A percentile compares a stretch with the other conserved stretches of the same genome.
Conservation (phyloP, 495 filamentous ascomycete species). For the Penicillium paradoxum region DNA sequence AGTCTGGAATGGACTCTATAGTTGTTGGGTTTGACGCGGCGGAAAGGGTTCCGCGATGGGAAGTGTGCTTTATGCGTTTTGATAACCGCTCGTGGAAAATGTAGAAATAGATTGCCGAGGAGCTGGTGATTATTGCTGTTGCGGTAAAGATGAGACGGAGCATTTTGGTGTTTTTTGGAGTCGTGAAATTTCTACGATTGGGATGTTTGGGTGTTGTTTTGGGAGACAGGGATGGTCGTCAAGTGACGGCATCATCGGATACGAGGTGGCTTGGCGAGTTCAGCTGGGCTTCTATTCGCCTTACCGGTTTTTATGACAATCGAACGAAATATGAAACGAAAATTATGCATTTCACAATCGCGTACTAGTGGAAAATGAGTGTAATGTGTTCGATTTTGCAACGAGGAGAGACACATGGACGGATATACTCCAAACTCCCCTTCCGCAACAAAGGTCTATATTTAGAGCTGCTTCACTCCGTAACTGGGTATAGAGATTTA, state of each 20-base stretch:
- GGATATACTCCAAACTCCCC: too few species aligned
- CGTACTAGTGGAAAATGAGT: too few species aligned
- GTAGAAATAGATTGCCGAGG: conserved; percentile 22
- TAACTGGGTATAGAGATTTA: too few species aligned
- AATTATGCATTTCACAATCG: too few species aligned
- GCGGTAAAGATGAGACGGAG: conserved; percentile 13
- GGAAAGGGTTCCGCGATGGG: conserved; percentile 15
- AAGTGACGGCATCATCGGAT: conserved; percentile 15
- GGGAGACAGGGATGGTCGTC: not conserved
- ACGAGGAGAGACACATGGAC: too few species aligned
- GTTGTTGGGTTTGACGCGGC: conserved; percentile 1
- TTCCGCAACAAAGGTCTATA: too few species aligned
- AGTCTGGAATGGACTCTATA: conserved; percentile 23
- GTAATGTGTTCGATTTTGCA: too few species aligned
- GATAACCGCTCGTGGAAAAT: conserved; percentile 21
- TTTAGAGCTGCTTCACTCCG: too few species aligned
- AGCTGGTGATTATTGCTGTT: conserved; percentile 19
- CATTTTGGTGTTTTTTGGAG: conserved; percentile 6
- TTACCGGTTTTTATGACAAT: too few species aligned
- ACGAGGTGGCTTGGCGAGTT: conserved; percentile 13
- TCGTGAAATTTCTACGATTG: not conserved
- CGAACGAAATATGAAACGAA: too few species aligned
- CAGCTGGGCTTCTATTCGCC: too few species aligned
- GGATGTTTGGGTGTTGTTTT: not conserved
- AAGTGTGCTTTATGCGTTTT: conserved; percentile 19